Base-by-base conservation (phyloP, 768 basidiomycete species). In the Tulasnella sp. region DNA sequence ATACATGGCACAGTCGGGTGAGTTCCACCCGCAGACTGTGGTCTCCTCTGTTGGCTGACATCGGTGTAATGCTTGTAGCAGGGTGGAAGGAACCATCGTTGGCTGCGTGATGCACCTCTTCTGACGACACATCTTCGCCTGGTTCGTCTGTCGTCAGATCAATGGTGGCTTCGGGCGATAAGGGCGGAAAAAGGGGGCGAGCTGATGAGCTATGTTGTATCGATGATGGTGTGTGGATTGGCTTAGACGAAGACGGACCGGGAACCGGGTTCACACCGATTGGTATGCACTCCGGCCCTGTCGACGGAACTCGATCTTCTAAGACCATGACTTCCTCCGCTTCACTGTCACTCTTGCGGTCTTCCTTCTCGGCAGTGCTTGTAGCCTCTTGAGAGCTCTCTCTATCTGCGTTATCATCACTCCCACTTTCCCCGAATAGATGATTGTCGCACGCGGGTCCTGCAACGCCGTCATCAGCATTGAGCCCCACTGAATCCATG, bases 21-120 rank as follows among this genome's bases (percentile, higher is more conserved):
- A 77, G 43, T 56, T 75, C 69, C 51, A 77, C 74, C 2, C 66
- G 66, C 21, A 75, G 58, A 1, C 68, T 67, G 10, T 72, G 61
- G 49, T 70, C 66, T 9, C 62, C 3, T 59, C 31, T 34, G 49
- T 27, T 55, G 38, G 65, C 68, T 10, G 64, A 53, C 15, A 65
- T 71, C 25, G 24, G 61, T 34, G 22, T 63, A 56, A 27, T 57
- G 41, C 19, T 43, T 19, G n/a, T 25, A 15, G n/a, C 7, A 21
- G 54, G 1, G 15, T 24, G 10, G 9, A 38, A 15, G 15, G 34
- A 5, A 38, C 7, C 34, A 15, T 38, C 34, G 7, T 7, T 15
- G 15, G 7, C 34, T 5, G 15, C 7, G 15, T 5, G 34, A 38
- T 38, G 7, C 15, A 15, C 5, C 34, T 38, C 34, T 38, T 38